Evolutionary conservation across 345 rosid genomes (phyloP).

Genomic region (Lepidium aucheri): DNA sequence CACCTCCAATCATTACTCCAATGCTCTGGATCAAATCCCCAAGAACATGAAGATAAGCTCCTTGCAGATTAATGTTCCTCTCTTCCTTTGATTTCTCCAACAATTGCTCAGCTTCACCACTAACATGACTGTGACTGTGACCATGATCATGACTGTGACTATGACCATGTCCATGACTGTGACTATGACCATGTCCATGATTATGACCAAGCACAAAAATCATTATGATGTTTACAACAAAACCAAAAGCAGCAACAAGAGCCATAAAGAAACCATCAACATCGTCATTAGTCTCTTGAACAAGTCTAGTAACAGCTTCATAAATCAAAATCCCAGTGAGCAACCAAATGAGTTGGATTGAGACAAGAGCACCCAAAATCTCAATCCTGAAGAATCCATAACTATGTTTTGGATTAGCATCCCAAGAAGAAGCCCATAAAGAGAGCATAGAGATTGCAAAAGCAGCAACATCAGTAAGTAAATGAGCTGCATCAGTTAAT

Average conservation of each 20-base stretch:
- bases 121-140: neutral
- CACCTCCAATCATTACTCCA: conserved; percentile 68
- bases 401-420: conserved; percentile 50
- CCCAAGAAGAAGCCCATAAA: conserved; percentile 66
- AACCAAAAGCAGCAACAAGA: conserved; percentile 52
- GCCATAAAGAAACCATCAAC: conserved; percentile 59
- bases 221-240: conserved; percentile 35
- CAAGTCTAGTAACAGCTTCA: conserved; percentile 50
- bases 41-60: conserved; percentile 67
- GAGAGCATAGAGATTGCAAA: conserved; percentile 61
- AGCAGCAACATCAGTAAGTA: conserved; percentile 61
- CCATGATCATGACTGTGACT: conserved; percentile 2
- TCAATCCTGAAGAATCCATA: conserved; percentile 59
- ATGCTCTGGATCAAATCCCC: conserved; percentile 66
- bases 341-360: conserved; percentile 60
- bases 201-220: conserved; percentile 42
- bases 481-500: conserved; percentile 60
- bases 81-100: conserved; percentile 25
- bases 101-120: conserved; percentile 27
- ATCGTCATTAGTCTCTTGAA: conserved; percentile 31
- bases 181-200: conserved; percentile 28
- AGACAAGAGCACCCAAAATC: conserved; percentile 61
- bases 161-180: neutral
- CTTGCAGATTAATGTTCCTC: conserved; percentile 51
- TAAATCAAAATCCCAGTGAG: conserved; percentile 67